Percentiles rank a stretch among this genome's conserved stretches.
These are phyloP conservation scores for Phaeoacremonium minimum DNA, from an alignment of 2,329 filamentous ascomycete genomes.

Conservation along the genomic window DNA sequence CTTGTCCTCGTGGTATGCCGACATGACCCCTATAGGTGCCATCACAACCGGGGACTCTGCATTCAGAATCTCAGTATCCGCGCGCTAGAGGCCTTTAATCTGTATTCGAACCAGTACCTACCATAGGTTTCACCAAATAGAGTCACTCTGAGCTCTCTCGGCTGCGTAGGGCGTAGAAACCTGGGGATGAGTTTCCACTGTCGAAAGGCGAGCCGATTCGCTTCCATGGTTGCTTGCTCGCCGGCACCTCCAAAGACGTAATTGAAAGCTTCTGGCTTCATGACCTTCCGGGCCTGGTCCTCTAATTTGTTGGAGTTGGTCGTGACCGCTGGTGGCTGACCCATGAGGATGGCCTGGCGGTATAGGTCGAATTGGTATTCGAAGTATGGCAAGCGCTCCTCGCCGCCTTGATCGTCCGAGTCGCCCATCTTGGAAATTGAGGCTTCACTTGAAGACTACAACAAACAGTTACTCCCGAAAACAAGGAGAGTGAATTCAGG, in stretches of 20 bases:
- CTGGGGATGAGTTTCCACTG: conserved; percentile 48
- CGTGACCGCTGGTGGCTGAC: conserved; percentile 45
- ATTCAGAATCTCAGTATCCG: too few relatives aligned
- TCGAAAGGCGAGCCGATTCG: conserved; percentile 53
- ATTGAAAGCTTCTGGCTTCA: conserved; percentile 46
- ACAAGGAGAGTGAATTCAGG: too few relatives aligned
- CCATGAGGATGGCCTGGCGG: conserved; percentile 42
- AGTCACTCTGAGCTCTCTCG: conserved; percentile 43
- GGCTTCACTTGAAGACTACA: too few relatives aligned
- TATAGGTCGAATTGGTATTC: conserved; percentile 38
- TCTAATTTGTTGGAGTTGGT: conserved; percentile 56
- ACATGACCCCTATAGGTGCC: conserved; percentile 67
- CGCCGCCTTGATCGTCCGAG: conserved; percentile 2
- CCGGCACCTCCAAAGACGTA: conserved; percentile 62
- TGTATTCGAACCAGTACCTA: too few relatives aligned
- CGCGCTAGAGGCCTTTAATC: too few relatives aligned
- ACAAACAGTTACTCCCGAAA: too few relatives aligned
- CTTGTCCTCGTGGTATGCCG: conserved; percentile 60
- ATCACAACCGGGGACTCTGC: conserved; percentile 50
- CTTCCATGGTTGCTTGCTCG: conserved; percentile 55
- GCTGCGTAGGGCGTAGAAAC: conserved; percentile 38
- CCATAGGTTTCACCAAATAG: conserved; percentile 48
- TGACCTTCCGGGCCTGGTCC: conserved; percentile 43
- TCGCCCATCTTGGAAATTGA: conserved; percentile 3
- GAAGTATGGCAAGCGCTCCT: conserved; percentile 10